Evolutionary conservation across 116 monocot species (phyloP), one percentile per base, ranked within the genome.

Genomic region (Trichopus zeylanicus): DNA sequence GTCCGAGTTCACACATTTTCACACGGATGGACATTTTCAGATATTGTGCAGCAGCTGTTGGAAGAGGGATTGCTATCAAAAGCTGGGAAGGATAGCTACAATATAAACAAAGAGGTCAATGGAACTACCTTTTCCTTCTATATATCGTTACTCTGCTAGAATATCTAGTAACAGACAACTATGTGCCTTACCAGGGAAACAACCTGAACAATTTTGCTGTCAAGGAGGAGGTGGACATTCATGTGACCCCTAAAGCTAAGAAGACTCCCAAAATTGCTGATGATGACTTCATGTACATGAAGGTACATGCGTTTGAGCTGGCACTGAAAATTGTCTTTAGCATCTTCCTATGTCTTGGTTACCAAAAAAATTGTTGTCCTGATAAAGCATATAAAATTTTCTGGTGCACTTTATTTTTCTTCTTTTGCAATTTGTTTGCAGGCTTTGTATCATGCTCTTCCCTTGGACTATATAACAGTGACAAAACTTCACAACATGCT

Each of bases 371-470:
- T n/a, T n/a, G n/a, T n/a, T n/a, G n/a, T n/a, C n/a, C n/a, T n/a
- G n/a, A n/a, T n/a, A n/a, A n/a, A n/a, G n/a, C n/a, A n/a, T n/a
- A n/a, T n/a, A n/a, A n/a, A n/a, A n/a, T n/a, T n/a, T n/a, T n/a
- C n/a, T n/a, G n/a, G n/a, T n/a, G n/a, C n/a, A n/a, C n/a, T n/a
- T n/a, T n/a, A n/a, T n/a, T n/a, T n/a, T n/a, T n/a, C n/a, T n/a
- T n/a, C n/a, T 28, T 30, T 55, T 29, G 55, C 34, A 0, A 34
- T 27, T 64, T 67, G 37, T n/a, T 5, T 64, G 31, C 68, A 91
- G 98, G 91, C 88, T 61, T 42, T 91, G 29, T 98, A 82, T 58
- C 71, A 82, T 82, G 80, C 79, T 66, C 88, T 91, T 76, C 85
- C 87, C 7, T 77, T 98, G 91, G 90, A 91, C 51, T 91, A 85